Conservation (phyloP, 2,329 filamentous ascomycete species). For the Diplodia seriata region DNA sequence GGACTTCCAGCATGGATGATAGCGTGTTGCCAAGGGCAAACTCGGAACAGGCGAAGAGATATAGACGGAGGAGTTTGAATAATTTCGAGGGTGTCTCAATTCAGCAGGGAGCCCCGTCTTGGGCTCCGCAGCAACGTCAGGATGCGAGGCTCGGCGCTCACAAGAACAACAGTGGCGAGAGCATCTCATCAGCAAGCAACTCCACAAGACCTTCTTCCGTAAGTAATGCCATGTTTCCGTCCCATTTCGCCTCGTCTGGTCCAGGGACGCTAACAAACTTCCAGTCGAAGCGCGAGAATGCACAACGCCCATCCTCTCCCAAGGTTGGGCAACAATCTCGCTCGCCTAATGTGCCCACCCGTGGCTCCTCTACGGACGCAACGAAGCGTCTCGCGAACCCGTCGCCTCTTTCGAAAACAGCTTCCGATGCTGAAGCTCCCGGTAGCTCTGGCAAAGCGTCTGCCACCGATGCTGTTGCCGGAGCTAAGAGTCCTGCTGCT, state of each 20-base stretch:
- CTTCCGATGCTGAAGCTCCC: slow-evolving; percentile 45
- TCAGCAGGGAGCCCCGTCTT: slow-evolving; percentile 34
- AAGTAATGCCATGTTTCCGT: slow-evolving; percentile 34
- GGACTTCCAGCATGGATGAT: slow-evolving; percentile 72
- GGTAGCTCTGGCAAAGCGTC: slow-evolving; percentile 31
- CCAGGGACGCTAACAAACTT: slow-evolving; percentile 8
- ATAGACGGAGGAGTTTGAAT: slow-evolving; percentile 83
- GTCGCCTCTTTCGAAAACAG: slow-evolving; percentile 56
- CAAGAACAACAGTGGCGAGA: slow-evolving; percentile 47
- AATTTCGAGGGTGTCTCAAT: slow-evolving; percentile 58
- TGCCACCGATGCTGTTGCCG: slow-evolving; percentile 36
- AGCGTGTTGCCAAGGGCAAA: slow-evolving; percentile 66
- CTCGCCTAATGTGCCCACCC: slow-evolving; percentile 41
- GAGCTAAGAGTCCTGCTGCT: slow-evolving; percentile 70
- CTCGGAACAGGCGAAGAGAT: slow-evolving; percentile 75
- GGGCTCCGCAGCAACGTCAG: slow-evolving; percentile 36
- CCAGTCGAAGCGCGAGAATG: slow-evolving; percentile 30
- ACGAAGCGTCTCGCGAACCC: slow-evolving; percentile 52
- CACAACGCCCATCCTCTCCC: slow-evolving; percentile 29
- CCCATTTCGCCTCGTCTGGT: neutral
- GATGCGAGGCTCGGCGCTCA: slow-evolving; percentile 44
- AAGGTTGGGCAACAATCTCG: slow-evolving; percentile 19
- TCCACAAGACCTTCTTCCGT: slow-evolving; percentile 45
- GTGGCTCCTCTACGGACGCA: slow-evolving; percentile 49
- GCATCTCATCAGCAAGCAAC: slow-evolving; percentile 43